Evolutionary conservation across 169 alveolate genomes (phyloP).

Genomic region (Cryptosporidium ryanae): DNA sequence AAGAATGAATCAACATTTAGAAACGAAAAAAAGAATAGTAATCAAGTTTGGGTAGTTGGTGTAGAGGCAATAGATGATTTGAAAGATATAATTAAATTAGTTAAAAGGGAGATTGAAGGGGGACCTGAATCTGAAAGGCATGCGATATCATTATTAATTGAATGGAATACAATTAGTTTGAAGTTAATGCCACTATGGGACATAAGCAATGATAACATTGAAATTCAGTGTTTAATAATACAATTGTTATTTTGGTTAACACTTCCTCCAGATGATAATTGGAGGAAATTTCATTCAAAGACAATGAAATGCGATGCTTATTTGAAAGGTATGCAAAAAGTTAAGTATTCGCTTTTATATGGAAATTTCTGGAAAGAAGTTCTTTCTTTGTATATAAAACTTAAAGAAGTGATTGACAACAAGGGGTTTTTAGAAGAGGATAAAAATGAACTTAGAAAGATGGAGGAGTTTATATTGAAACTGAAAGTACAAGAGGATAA

Average conservation of each 20-base stretch:
- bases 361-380: slow-evolving; percentile 43
- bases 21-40: neutral
- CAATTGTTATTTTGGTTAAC: slow-evolving; percentile 69
- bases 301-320: slow-evolving; percentile 44
- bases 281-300: slow-evolving; percentile 59
- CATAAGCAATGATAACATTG: slow-evolving; percentile 37
- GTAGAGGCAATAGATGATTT: slow-evolving; percentile 63
- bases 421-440: slow-evolving; percentile 58
- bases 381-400: slow-evolving; percentile 27
- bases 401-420: slow-evolving; percentile 25
- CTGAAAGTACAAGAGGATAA: slow-evolving; percentile 33
- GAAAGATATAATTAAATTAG: slow-evolving; percentile 54
- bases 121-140: slow-evolving; percentile 67
- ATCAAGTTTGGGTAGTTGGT: slow-evolving; percentile 69
- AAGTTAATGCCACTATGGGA: slow-evolving; percentile 61
- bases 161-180: slow-evolving; percentile 48
- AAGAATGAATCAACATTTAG: neutral
- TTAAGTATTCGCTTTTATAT: slow-evolving; percentile 37
- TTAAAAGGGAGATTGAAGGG: slow-evolving; percentile 64
- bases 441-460: slow-evolving; percentile 10
- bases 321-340: slow-evolving; percentile 37
- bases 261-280: slow-evolving; percentile 63
- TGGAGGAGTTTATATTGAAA: slow-evolving; percentile 9
- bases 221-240: slow-evolving; percentile 53
- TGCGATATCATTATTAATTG: slow-evolving; percentile 46